Evolutionary conservation across 2,329 filamentous ascomycete genomes (phyloP).

Genomic region (Escovopsis sp.): DNA sequence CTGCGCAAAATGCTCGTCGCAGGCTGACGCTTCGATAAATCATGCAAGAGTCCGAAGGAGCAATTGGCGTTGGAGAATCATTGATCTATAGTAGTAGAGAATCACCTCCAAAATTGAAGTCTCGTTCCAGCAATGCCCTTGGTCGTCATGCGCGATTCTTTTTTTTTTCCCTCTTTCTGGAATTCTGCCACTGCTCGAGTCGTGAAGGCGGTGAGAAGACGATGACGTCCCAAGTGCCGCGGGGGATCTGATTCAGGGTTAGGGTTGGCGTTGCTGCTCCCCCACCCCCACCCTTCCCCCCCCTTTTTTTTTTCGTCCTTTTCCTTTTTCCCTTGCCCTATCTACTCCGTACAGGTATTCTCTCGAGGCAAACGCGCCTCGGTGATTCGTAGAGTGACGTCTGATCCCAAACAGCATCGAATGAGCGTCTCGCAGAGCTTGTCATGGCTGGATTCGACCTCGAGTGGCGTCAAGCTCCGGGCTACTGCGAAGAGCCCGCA

Average conservation of each 20-base stretch:
- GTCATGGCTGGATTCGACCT: too few species aligned
- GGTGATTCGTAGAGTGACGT: too few species aligned
- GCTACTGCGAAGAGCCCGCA: not conserved
- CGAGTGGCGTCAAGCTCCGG: not conserved
- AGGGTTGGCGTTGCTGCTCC: not conserved
- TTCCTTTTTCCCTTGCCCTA: not conserved
- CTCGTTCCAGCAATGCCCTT: not conserved
- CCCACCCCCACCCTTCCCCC: not conserved
- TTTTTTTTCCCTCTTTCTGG: slow-evolving; percentile 3
- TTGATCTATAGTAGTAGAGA: not conserved
- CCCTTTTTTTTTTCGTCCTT: not conserved
- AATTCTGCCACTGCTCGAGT: slow-evolving; percentile 10
- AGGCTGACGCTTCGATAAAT: slow-evolving; percentile 5
- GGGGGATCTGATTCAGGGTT: not conserved
- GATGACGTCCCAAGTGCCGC: not conserved
- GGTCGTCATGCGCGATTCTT: slow-evolving; percentile 1
- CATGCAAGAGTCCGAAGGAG: slow-evolving; percentile 8
- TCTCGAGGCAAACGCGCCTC: not conserved
- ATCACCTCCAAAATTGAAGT: not conserved
- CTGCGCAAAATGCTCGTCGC: slow-evolving; percentile 9
- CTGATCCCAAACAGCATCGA: too few species aligned
- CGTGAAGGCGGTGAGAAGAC: slow-evolving; percentile 9
- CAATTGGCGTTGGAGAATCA: not conserved
- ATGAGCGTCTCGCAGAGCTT: too few species aligned
- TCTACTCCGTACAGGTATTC: too few species aligned